Evolutionary conservation across 176 grass and related monocot species (phyloP), one percentile per base, ranked within the genome.

Genomic region (Poa annua): DNA sequence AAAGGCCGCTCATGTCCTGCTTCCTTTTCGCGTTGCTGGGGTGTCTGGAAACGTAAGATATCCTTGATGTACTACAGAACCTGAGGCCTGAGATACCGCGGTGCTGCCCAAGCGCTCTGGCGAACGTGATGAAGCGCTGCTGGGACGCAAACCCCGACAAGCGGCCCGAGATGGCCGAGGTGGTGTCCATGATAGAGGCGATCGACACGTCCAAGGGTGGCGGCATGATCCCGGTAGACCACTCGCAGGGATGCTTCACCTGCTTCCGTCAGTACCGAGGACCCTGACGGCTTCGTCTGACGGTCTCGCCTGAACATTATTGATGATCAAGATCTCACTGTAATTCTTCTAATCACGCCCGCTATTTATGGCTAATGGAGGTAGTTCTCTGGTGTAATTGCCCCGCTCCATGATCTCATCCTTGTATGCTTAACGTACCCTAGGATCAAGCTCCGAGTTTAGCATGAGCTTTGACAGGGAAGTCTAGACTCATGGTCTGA

Each of bases 131-230:
- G 96, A 99, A 94, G 57, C 88, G 89, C 6, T 99, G 96, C 87
- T 99, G 96, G 96, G 96, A 99, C 33, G 96, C 93, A 13, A 99
- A 92, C 86, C 81, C 93, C 1, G 96, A 99, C 78, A 96, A 86
- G 89, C 87, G 93, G 15, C 96, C 91, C 0, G 91, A 96, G 93
- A 99, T 99, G 96, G 77, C 89, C 11, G 96, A 92, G 47, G 93
- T 92, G 64, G 96, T 99, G 80, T 74, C 89, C 74, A 89, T 99
- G 96, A 86, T 99, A 80, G 96, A 99, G 86, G 93, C 78, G 7
- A 94, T 99, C 63, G 96, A 99, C 89, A 99, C 96, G 34, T 93
- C 89, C 24, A 99, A 99, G 82, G 96, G 96, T 16, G 96, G 96
- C n/a, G 96, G 93, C 64, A 99, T 99, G 96, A 84, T 99, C 75